phyloP scores from a whole-genome alignment of 345 rosid genomes.

The Brassica cretica region DNA sequence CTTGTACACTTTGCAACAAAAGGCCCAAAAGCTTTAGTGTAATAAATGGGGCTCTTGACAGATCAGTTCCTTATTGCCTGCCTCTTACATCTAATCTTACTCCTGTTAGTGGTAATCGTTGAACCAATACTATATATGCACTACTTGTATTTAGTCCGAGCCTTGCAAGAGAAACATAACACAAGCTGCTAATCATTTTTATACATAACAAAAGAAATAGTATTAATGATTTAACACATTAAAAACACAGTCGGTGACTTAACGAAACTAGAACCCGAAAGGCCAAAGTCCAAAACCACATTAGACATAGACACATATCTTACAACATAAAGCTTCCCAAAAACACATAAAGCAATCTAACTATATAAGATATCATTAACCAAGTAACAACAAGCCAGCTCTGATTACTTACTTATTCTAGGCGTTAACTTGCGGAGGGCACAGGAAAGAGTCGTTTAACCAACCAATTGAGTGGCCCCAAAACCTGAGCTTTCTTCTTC shows the following conservation, averaged over 20 bases:
- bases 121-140: too few relatives aligned
- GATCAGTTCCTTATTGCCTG: too few relatives aligned
- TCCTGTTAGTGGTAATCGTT: too few relatives aligned
- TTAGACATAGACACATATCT: constrained; percentile 13
- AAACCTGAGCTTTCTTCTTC: constrained; percentile 67
- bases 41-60: too few relatives aligned
- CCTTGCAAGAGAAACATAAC: neutral
- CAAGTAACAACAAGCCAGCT: neutral
- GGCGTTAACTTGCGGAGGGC: constrained; percentile 55
- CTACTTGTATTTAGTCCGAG: too few relatives aligned
- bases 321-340: constrained; percentile 10
- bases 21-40: too few relatives aligned
- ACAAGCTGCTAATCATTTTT: constrained; percentile 17
- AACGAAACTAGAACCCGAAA: constrained; percentile 16
- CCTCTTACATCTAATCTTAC: too few relatives aligned
- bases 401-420: constrained; percentile 5
- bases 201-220: neutral
- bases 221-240: neutral
- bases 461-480: constrained; percentile 79
- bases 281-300: constrained; percentile 8
- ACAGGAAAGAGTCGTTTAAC: constrained; percentile 63
- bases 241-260: constrained; percentile 6
- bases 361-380: constrained; percentile 9
- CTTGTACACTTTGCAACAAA: too few relatives aligned
- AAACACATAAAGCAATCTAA: constrained; percentile 35